Base-by-base conservation (phyloP, 768 basidiomycete species). In the Pleurotus tuber-regium region DNA sequence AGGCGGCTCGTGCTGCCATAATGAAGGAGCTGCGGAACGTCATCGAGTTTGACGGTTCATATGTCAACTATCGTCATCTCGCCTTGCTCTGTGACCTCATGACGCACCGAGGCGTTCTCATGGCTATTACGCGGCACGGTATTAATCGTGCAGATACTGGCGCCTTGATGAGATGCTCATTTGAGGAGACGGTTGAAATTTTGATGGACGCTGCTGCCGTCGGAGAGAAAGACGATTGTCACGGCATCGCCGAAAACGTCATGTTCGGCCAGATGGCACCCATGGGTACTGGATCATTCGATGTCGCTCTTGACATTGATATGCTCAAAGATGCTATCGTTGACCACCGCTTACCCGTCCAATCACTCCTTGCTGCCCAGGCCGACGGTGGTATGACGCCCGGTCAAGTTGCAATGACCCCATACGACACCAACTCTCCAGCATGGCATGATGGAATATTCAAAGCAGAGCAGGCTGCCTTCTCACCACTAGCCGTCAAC, bases 171-270 rank as follows among this genome's bases (percentile, higher is more conserved):
- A 79, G 97, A 43, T 98, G 93, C 68, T 98, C 97, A 1, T 99
- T 99, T 77, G 97, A 99, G 68, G 97, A 98, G 75, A 99, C 97
- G 2, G 97, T 99, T n/a, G 97, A 99, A 66, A 98, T 98, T 61
- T 70, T 99, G 50, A 95, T 98, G 88, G 97, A 99, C 66, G 97
- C 97, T 0, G 97, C 97, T 1, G 94, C 96, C 1, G 89, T 95
- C 19, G 97, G 97, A 49, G 96, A 98, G 74, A 92, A 93, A 68
- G 97, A 99, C 57, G 96, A 98, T 59, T 99, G 97, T 65, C 92
- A 92, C 49, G 97, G 96, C 38, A 85, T 99, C 26, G 97, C 97
- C n/a, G 96, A 98, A 76, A 98, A 98, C 62, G 93, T 99, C 35
- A 85, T 99, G 79, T 92, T 99, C 60, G 97, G 97, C 14, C 97